Evolutionary conservation across 345 rosid genomes (phyloP), one percentile per base, ranked within the genome.

Genomic region (Pistacia atlantica): DNA sequence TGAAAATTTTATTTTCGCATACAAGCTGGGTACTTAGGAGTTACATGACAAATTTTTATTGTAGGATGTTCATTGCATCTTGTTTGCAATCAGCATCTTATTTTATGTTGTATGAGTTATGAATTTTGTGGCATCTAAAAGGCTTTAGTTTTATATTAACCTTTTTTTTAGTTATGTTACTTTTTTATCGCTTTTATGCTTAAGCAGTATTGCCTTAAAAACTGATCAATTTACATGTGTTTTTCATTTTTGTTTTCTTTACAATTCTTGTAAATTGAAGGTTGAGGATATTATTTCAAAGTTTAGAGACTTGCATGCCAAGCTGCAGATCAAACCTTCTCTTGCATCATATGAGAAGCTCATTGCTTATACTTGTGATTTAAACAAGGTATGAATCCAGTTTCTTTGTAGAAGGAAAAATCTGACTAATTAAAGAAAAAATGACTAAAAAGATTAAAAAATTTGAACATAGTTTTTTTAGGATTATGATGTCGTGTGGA

Each of bases 261-360:
- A 54, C 48, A 75, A 48, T 75, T 75, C 45, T 75, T 17, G 48
- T 66, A 37, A 42, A 78, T 74, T 83, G 81, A 83, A 93, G 99
- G 90, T 83, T 81, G 88, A 84, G 76, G 92, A 89, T 80, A 79
- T 79, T 73, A 75, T 91, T 80, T 78, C 80, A 75, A 88, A 88
- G 82, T 90, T 87, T 84, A 85, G 82, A 71, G 83, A 77, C 82
- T 79, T 90, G 86, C 97, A 91, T 83, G 67, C 72, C 77, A 84
- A 83, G 78, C 75, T 92, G 76, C 81, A 86, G 76, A 68, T 91
- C 73, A 60, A 74, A 67, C 95, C 93, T 82, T 85, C 93, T 10
- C 78, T 89, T 51, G 75, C 81, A 76, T 86, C 95, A 12, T 93
- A 86, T 37, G 88, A 81, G 80, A 85, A 89, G 85, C 90, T 96